Base-by-base conservation (phyloP, 768 basidiomycete species). In the Strobilomyces confusus region DNA sequence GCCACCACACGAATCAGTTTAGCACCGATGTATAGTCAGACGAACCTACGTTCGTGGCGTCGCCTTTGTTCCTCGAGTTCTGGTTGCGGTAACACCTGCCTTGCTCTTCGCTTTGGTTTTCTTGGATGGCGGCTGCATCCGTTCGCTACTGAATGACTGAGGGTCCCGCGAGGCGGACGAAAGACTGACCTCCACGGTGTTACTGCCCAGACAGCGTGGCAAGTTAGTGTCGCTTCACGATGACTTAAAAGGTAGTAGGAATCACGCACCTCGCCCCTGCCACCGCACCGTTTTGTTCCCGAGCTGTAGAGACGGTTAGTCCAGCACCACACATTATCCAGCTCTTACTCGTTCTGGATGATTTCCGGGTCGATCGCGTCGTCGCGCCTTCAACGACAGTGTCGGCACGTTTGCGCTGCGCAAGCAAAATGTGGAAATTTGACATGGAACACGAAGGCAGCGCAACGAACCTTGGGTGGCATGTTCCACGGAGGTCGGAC, bases 351-450 rank as follows among this genome's bases (percentile, higher is more conserved):
- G 48, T 66, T 53, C 76, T 76, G 37, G 76, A 62, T 15, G 80
- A 77, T 56, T 74, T 77, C 48, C 73, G 77, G 33, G 77, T 78
- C 32, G 73, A 62, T 66, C 78, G 77, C 61, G 78, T 69, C 57
- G 74, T 56, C 32, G 73, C 41, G 17, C 66, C 63, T 52, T 60
- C 66, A 34, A 26, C 30, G 26, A 58, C 5, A 33, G 66, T 68
- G 62, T 61, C 50, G 36, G 76, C 75, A 68, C 79, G 82, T 73
- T 87, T 88, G 58, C 86, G 74, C 86, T 88, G 62, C 25, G 6
- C 14, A 37, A 11, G 9, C 8, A 19, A 36, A 63, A 38, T 52
- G 67, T 62, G 49, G 61, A 63, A 40, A 51, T 26, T 6, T 12
- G 43, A 29, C 32, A 11, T n/a, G 9, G 12, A 65, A 38, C 13